Evolutionary conservation across 306 rosid species (phyloP), one percentile per base, ranked within the genome.

Genomic region (Ceratonia siliqua): DNA sequence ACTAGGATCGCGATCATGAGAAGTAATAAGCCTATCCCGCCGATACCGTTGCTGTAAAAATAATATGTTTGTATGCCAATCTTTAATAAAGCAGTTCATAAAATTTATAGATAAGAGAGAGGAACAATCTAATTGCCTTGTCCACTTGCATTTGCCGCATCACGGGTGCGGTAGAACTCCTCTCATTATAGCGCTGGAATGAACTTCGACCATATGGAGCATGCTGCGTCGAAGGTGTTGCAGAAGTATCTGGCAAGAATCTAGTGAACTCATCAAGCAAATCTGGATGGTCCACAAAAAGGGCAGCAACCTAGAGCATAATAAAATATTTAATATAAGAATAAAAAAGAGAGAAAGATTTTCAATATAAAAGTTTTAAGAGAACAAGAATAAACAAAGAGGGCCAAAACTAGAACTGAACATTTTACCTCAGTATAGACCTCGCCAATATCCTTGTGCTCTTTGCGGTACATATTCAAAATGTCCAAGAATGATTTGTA

Each of bases 391-490:
- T 27, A 30, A 30, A 49, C 9, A 66, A 55, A 73, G 38, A 24
- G 28, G 18, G 5, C 24, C 35, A 18, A 9, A 39, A 15, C 25
- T 35, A 56, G 35, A 27, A 20, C 64, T 63, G 43, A 58, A 73
- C 72, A 70, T 35, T 63, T 64, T 81, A 95, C 99, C 99, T 95
- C 98, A 54, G 77, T 81, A 68, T 95, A 95, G 74, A 92, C 99
- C 77, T 92, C 99, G 17, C 77, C 82, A 32, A 95, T 95, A 73
- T 88, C 92, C 90, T 90, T 95, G 83, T 89, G 96, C 87, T 95
- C 99, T 86, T 95, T 95, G 72, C 97, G 91, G 69, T 95, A 95
- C 99, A 95, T 80, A 82, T 92, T 92, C 87, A 95, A 83, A 84
- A 95, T 90, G 85, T 95, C 99, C 72, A 95, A 84, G 79, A 95